phyloP scores from a whole-genome alignment of 179 eudicot genomes.

The Nepenthes alata region DNA sequence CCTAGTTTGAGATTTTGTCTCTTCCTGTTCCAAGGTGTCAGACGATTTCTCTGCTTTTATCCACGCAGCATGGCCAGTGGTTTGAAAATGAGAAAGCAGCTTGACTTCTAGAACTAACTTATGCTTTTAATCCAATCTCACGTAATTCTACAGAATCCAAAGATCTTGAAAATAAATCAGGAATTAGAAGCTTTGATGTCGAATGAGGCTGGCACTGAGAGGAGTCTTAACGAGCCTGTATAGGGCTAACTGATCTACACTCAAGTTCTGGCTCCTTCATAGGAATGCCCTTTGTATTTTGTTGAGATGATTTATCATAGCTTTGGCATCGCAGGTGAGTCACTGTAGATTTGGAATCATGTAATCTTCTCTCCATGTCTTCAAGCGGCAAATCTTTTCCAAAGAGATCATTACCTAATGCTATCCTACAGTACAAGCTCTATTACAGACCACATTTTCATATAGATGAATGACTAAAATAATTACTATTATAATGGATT shows the following conservation, averaged over 20 bases:
- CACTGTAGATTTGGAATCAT: slow-evolving; percentile 50
- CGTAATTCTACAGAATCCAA: slow-evolving; percentile 16
- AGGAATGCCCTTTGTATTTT: slow-evolving; percentile 15
- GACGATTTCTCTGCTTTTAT: slow-evolving; percentile 29
- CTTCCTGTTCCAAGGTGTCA: slow-evolving; percentile 27
- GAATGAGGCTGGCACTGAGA: slow-evolving; percentile 28
- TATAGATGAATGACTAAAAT: too few relatives aligned
- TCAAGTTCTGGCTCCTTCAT: slow-evolving; percentile 28
- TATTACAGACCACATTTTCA: slow-evolving; percentile 4
- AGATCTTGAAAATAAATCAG: slow-evolving; percentile 24
- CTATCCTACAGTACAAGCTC: too few relatives aligned
- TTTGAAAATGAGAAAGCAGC: slow-evolving; percentile 11
- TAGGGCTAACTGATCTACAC: slow-evolving; percentile 36
- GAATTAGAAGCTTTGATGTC: slow-evolving; percentile 49
- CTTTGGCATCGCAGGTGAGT: slow-evolving; percentile 44
- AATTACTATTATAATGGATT: too few relatives aligned
- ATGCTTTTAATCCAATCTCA: neutral
- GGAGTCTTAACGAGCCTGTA: slow-evolving; percentile 18
- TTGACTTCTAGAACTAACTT: slow-evolving; percentile 18
- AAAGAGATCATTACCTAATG: slow-evolving; percentile 9
- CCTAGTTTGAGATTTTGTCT: slow-evolving; percentile 32
- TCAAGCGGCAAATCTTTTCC: slow-evolving; percentile 48
- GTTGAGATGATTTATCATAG: slow-evolving; percentile 14
- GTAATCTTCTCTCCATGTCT: slow-evolving; percentile 52
- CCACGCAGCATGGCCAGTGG: slow-evolving; percentile 21